These are phyloP conservation scores for Colletotrichum ledebouriae DNA, from an alignment of 2,329 filamentous ascomycete genomes.

Conservation along the genomic window DNA sequence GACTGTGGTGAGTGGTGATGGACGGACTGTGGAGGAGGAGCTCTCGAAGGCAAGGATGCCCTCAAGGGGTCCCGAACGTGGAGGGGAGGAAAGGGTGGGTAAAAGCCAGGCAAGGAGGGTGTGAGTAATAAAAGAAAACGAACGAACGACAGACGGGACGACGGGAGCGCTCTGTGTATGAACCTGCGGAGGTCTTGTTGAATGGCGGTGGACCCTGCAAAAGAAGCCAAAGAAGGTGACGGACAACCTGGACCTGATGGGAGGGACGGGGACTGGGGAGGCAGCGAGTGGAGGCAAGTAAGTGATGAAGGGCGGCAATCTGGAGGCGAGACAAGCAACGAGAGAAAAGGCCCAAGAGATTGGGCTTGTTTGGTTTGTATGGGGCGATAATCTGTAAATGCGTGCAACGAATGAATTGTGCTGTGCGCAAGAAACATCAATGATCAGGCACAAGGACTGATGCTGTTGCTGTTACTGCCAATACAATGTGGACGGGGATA, in stretches of 20 bases:
- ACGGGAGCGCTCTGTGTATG: conserved; percentile 18
- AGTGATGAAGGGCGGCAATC: conserved; percentile 30
- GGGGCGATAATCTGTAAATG: conserved; percentile 4
- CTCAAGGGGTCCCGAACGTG: not conserved
- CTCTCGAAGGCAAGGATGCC: conserved; percentile 9
- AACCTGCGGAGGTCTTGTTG: not conserved
- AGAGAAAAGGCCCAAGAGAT: conserved; percentile 25
- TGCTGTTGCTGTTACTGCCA: conserved; percentile 4
- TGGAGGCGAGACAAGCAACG: conserved; percentile 37
- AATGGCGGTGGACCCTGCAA: conserved; percentile 26
- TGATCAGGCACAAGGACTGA: conserved; percentile 4
- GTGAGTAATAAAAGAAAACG: not conserved
- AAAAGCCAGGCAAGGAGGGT: conserved; percentile 5
- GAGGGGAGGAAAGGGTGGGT: conserved; percentile 33
- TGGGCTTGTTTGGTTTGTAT: conserved; percentile 26
- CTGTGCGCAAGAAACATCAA: not conserved
- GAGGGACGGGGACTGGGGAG: conserved; percentile 6
- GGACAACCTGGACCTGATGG: not conserved
- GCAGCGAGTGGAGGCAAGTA: conserved; percentile 29
- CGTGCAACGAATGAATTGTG: not conserved
- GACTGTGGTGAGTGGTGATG: not conserved
- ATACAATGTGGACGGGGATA: conserved; percentile 3
- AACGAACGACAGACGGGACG: conserved; percentile 22
- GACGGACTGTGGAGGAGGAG: not conserved
- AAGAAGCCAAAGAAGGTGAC: not conserved